phyloP scores from a whole-genome alignment of 495 filamentous ascomycete genomes.

The Cetradonia linearis region DNA sequence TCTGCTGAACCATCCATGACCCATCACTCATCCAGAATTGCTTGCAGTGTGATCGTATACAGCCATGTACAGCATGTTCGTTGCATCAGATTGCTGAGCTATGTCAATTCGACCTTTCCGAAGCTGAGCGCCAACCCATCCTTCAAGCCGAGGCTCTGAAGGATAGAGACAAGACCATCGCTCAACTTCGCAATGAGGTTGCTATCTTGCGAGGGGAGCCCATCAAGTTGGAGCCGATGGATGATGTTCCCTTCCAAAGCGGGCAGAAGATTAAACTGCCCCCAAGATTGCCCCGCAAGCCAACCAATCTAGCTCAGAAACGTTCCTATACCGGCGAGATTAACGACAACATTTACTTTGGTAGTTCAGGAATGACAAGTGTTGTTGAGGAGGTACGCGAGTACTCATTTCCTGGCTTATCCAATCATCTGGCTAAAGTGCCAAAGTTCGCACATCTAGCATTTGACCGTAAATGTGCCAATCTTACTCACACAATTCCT shows the following conservation, averaged over 20 bases:
- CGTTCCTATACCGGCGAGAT: conserved; percentile 30
- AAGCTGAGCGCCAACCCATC: conserved; percentile 34
- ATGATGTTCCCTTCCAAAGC: conserved; percentile 16
- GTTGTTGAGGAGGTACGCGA: conserved; percentile 34
- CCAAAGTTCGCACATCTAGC: conserved; percentile 32
- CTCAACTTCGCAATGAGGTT: conserved; percentile 24
- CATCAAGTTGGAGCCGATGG: conserved; percentile 23
- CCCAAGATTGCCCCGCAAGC: conserved; percentile 15
- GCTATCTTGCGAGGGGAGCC: conserved; percentile 22
- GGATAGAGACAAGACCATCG: conserved; percentile 25
- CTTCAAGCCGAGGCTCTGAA: conserved; percentile 31
- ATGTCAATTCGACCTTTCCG: conserved; percentile 37
- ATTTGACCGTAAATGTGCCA: conserved; percentile 25
- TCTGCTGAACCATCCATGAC: no score
- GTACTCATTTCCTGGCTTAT: neutral
- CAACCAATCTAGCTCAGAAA: conserved; percentile 24
- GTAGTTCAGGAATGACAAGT: conserved; percentile 34
- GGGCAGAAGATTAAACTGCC: conserved; percentile 22
- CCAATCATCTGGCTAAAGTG: conserved; percentile 14
- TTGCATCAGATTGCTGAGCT: conserved; percentile 37
- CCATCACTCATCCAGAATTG: neutral
- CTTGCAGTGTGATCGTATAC: conserved; percentile 38
- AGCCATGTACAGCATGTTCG: conserved; percentile 39
- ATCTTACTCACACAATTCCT: conserved; percentile 26
- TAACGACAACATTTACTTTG: conserved; percentile 36